Conservation (phyloP, 495 filamentous ascomycete genomes). For the Lasiosphaeria ovina region DNA sequence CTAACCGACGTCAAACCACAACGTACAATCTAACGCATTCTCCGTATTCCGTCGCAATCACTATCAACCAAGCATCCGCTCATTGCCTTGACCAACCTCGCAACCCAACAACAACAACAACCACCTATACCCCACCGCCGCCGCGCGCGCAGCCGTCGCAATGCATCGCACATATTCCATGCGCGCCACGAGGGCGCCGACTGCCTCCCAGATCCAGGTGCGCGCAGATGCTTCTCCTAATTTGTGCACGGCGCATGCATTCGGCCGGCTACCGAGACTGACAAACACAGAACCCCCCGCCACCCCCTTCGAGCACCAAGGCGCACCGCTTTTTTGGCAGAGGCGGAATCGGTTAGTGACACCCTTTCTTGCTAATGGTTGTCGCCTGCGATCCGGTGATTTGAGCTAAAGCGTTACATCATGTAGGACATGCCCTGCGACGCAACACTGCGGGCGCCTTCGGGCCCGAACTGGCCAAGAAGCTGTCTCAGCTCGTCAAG, state of each 20-base stretch:
- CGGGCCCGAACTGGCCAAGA: slow-evolving; percentile 94
- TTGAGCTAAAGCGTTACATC: slow-evolving; percentile 12
- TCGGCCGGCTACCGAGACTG: slow-evolving; percentile 3
- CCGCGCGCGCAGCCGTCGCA: slow-evolving; percentile 20
- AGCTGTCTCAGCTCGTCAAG: slow-evolving; percentile 95
- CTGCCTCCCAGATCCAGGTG: slow-evolving; percentile 56
- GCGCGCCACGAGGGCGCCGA: slow-evolving; percentile 93
- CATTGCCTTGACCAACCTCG: neutral
- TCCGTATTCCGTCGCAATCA: slow-evolving; percentile 1
- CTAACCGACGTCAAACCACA: neutral
- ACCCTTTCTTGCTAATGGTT: neutral
- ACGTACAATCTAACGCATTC: neutral
- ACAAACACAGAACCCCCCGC: slow-evolving; percentile 78
- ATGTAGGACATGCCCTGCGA: slow-evolving; percentile 86
- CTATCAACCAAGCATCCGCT: neutral
- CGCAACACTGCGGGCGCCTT: slow-evolving; percentile 89
- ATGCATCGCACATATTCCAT: slow-evolving; percentile 99
- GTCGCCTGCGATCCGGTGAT: slow-evolving; percentile 1
- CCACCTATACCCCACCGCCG: neutral
- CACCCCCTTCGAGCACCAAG: slow-evolving; percentile 88
- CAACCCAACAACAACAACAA: neutral
- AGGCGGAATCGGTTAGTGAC: slow-evolving; percentile 68
- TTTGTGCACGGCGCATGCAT: neutral
- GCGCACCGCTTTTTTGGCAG: slow-evolving; percentile 82
- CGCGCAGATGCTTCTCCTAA: neutral